A percentile compares a stretch with the other conserved stretches of the same genome.
Conservation (phyloP, 2,329 filamentous ascomycete genomes). For the Samsoniella hepiali region DNA sequence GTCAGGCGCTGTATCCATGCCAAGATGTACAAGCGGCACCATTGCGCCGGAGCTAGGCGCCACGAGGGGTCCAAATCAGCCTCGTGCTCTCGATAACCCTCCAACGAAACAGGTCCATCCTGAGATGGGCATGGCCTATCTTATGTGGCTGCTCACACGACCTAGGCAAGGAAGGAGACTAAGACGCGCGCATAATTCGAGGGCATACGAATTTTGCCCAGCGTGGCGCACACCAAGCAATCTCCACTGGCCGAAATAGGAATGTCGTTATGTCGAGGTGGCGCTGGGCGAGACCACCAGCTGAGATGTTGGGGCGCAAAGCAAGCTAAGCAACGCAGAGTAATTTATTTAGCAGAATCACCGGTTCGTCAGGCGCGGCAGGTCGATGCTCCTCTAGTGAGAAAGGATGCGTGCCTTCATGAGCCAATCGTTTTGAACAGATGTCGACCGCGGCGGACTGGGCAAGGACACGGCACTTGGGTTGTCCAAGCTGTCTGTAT, state of each 20-base stretch:
- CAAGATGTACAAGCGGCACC: too few species aligned
- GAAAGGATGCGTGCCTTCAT: too few species aligned
- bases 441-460: neutral
- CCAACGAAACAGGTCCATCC: too few species aligned
- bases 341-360: neutral
- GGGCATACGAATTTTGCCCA: neutral
- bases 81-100: too few species aligned
- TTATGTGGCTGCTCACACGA: neutral
- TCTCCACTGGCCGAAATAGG: conserved; percentile 9
- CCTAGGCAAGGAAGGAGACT: neutral
- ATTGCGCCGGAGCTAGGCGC: too few species aligned
- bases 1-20: too few species aligned
- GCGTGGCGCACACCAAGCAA: neutral
- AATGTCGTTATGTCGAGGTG: neutral
- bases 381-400: too few species aligned
- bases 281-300: neutral
- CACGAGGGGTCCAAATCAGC: too few species aligned
- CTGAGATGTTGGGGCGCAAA: conserved; percentile 6
- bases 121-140: too few species aligned
- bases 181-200: neutral
- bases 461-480: neutral
- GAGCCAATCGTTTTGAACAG: too few species aligned
- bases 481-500: neutral
- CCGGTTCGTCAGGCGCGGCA: neutral
- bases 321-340: neutral